Conservation (phyloP, 176 grass and related monocot species). For the Lolium rigidum region DNA sequence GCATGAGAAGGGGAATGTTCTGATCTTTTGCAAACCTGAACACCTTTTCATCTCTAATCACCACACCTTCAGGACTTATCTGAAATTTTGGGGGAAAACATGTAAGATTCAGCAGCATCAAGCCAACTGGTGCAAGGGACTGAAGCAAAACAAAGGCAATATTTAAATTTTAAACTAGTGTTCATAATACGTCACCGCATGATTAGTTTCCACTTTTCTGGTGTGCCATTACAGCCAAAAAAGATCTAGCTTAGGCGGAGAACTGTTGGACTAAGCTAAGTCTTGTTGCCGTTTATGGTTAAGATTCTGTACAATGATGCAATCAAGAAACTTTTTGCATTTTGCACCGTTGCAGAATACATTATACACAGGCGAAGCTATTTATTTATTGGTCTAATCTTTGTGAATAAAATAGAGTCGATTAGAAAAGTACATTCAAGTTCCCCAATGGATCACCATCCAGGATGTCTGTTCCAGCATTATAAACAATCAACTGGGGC, state of each 20-base stretch:
- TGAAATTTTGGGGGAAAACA: conserved; percentile 37
- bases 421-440: conserved; percentile 63
- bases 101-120: background rate
- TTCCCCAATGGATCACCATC: conserved; percentile 94
- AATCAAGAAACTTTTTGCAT: background rate
- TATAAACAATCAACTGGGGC: conserved; percentile 88
- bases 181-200: background rate
- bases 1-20: conserved; percentile 88
- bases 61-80: conserved; percentile 76
- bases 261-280: background rate
- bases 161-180: background rate
- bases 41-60: conserved; percentile 91
- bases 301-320: background rate
- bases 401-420: background rate
- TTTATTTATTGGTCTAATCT: background rate
- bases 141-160: background rate
- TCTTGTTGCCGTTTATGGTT: background rate
- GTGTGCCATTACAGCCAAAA: background rate
- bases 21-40: conserved; percentile 88
- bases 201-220: background rate
- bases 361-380: background rate
- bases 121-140: background rate
- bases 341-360: background rate
- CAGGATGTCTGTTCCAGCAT: conserved; percentile 93
- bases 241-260: background rate